Percentiles rank a stretch among this genome's conserved stretches.
Conservation (phyloP, 2,329 filamentous ascomycete species). For the Apiospora rasikravindrae region DNA sequence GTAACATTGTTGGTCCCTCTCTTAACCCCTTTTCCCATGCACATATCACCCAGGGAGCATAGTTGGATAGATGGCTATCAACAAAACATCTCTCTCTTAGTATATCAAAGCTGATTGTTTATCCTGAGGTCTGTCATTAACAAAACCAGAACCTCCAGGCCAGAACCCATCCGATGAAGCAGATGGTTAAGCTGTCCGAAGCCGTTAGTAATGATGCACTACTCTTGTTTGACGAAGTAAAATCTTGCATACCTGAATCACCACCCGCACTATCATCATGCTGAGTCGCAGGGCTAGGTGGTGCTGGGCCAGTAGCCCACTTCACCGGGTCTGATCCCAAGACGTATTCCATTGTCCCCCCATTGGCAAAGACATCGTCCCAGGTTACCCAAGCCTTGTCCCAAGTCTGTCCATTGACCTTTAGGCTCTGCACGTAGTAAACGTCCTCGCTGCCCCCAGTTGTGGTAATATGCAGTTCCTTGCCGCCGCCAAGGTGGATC, state of each 20-base stretch:
- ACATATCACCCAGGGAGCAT: not conserved
- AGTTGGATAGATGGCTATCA: not conserved
- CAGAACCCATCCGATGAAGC: not conserved
- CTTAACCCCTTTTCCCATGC: no score
- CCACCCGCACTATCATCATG: slow-evolving; percentile 21
- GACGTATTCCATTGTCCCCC: slow-evolving; percentile 68
- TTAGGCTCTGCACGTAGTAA: slow-evolving; percentile 69
- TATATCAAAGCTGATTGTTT: not conserved
- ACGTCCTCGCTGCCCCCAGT: slow-evolving; percentile 54
- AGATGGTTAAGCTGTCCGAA: not conserved
- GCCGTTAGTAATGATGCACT: not conserved
- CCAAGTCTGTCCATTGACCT: slow-evolving; percentile 69
- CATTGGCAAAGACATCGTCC: slow-evolving; percentile 68
- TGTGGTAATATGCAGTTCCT: slow-evolving; percentile 59
- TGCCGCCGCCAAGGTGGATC: slow-evolving; percentile 61
- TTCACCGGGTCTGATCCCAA: slow-evolving; percentile 57
- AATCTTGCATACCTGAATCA: not conserved
- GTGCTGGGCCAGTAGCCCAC: slow-evolving; percentile 65
- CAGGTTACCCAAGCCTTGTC: slow-evolving; percentile 68
- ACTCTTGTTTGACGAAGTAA: not conserved
- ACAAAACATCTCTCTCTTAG: not conserved
- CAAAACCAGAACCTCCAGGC: not conserved
- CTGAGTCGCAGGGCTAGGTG: slow-evolving; percentile 61
- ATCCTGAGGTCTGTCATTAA: no score
- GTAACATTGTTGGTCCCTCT: no score